Conservation (phyloP, 225 moss, liverwort and hornwort genomes). For the Straminergon stramineum region DNA sequence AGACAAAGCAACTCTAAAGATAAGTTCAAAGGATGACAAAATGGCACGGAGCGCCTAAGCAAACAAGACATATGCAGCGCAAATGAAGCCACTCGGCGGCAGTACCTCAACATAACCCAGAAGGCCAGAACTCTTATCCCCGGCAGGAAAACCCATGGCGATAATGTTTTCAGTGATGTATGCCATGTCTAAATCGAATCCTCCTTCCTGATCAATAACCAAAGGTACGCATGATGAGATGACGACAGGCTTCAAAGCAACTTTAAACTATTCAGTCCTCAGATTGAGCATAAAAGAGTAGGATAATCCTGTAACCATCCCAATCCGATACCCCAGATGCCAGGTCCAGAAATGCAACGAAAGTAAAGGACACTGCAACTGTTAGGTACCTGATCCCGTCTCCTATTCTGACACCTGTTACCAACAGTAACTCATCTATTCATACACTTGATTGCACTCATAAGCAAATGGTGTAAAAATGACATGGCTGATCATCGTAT, state of each 20-base stretch:
- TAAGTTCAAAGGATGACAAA: not conserved
- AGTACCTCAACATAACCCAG: slow-evolving; percentile 96
- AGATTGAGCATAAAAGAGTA: not conserved
- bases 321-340: not conserved
- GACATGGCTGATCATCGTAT: not conserved
- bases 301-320: not conserved
- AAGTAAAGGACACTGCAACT: not conserved
- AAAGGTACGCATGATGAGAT: not conserved
- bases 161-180: slow-evolving; percentile 99
- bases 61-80: not conserved
- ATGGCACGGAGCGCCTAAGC: not conserved
- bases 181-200: slow-evolving; percentile 91
- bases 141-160: slow-evolving; percentile 98
- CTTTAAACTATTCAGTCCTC: not conserved
- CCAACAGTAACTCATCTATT: not conserved
- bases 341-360: not conserved
- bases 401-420: not conserved
- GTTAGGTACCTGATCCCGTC: not conserved
- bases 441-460: not conserved
- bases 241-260: not conserved
- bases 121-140: slow-evolving; percentile 95
- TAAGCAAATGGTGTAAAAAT: not conserved
- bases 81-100: not conserved
- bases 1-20: not conserved
- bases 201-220: slow-evolving; percentile 72